Percentiles rank a stretch among this genome's conserved stretches.
These are phyloP conservation scores for Alternaria postmessia DNA, from an alignment of 2,329 filamentous ascomycete genomes.

Conservation along the genomic window DNA sequence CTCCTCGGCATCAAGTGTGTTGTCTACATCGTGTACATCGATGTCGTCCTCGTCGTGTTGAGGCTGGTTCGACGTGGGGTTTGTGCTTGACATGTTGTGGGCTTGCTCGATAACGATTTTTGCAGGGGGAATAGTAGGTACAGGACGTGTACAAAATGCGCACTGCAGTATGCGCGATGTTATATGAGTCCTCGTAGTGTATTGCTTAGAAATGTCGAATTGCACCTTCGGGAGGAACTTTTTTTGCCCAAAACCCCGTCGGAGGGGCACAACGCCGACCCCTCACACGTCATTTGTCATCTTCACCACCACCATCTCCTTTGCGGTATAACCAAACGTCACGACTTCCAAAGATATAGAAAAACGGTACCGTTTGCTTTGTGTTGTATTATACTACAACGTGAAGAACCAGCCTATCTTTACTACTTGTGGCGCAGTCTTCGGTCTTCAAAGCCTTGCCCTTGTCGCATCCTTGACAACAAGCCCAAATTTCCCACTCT, in stretches of 20 bases:
- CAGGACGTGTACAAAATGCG: background rate
- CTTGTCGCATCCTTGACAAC: slow-evolving; percentile 27
- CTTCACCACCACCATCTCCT: background rate
- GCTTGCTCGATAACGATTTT: background rate
- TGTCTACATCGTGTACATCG: slow-evolving; percentile 68
- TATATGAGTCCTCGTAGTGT: slow-evolving; percentile 21
- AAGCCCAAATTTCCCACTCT: slow-evolving; percentile 43
- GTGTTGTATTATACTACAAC: too few species aligned
- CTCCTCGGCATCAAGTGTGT: slow-evolving; percentile 79
- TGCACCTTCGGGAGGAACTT: slow-evolving; percentile 40
- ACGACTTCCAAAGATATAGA: too few species aligned
- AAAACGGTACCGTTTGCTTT: too few species aligned
- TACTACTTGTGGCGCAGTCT: too few species aligned
- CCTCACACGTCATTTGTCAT: slow-evolving; percentile 43
- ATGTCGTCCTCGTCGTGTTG: slow-evolving; percentile 43
- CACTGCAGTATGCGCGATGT: slow-evolving; percentile 4
- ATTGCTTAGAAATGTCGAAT: slow-evolving; percentile 47
- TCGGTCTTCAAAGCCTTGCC: slow-evolving; percentile 42
- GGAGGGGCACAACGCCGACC: slow-evolving; percentile 33
- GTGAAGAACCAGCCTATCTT: too few species aligned
- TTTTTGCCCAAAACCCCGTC: slow-evolving; percentile 35
- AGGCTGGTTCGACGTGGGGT: slow-evolving; percentile 29
- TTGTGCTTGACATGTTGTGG: slow-evolving; percentile 35
- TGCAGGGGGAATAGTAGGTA: background rate
- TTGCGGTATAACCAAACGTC: background rate